Percentiles rank a stretch among this genome's conserved stretches.
These are phyloP conservation scores for Skeletonema grethae DNA, from an alignment of 108 stramenopile species.

Conservation along the genomic window DNA sequence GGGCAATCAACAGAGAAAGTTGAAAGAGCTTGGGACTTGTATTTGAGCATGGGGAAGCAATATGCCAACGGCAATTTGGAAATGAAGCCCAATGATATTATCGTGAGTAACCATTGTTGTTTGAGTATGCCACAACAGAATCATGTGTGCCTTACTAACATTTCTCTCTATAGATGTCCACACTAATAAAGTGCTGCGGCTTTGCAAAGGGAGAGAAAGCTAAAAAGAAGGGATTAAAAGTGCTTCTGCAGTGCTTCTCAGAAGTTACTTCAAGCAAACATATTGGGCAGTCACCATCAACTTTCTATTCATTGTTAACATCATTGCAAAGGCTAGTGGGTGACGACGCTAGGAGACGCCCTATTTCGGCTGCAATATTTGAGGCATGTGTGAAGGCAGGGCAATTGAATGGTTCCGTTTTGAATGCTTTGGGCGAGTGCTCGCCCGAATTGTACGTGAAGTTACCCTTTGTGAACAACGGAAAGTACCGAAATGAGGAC, in stretches of 20 bases:
- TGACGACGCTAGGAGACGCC: conserved; percentile 24
- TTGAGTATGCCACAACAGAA: neutral
- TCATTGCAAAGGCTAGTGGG: conserved; percentile 19
- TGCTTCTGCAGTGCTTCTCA: conserved; percentile 33
- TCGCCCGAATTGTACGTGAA: conserved; percentile 38
- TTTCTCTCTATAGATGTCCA: conserved; percentile 30
- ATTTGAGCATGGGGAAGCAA: conserved; percentile 34
- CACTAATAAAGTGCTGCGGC: conserved; percentile 38
- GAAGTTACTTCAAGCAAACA: conserved; percentile 30
- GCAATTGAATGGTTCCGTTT: conserved; percentile 30
- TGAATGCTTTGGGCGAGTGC: conserved; percentile 28
- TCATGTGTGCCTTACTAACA: neutral
- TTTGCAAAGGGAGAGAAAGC: conserved; percentile 10
- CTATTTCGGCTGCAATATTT: conserved; percentile 38
- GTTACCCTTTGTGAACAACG: conserved; percentile 15
- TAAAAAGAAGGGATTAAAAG: conserved; percentile 27
- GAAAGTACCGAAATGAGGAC: neutral
- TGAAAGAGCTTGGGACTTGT: conserved; percentile 33
- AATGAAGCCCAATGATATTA: conserved; percentile 36
- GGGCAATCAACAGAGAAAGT: conserved; percentile 34
- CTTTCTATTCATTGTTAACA: conserved; percentile 24
- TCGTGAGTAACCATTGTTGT: conserved; percentile 23
- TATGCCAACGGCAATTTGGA: conserved; percentile 42
- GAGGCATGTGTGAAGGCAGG: conserved; percentile 38
- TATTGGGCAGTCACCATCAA: conserved; percentile 16